phyloP scores from a whole-genome alignment of 2,329 filamentous ascomycete genomes.

The Lachnellula arida region DNA sequence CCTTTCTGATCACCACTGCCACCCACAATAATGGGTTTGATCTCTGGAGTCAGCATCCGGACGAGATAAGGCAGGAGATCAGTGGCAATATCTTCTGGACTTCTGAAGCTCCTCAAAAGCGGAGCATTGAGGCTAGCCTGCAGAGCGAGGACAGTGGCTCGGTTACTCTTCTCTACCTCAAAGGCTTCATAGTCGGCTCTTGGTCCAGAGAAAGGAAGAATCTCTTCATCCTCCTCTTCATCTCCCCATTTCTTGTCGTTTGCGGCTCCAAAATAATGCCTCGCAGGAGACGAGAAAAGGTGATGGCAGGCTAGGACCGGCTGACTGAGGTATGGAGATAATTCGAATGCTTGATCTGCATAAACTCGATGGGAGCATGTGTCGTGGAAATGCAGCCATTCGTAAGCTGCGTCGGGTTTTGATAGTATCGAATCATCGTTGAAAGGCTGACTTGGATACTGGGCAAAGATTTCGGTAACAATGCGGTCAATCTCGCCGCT shows the following conservation, averaged over 20 bases:
- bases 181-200: slow-evolving; percentile 76
- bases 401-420: slow-evolving; percentile 76
- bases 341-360: slow-evolving; percentile 86
- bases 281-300: slow-evolving; percentile 72
- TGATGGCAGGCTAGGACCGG: slow-evolving; percentile 86
- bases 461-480: slow-evolving; percentile 76
- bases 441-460: slow-evolving; percentile 82
- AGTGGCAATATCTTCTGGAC: slow-evolving; percentile 68
- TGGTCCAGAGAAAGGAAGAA: slow-evolving; percentile 74
- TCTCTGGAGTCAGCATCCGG: slow-evolving; percentile 78
- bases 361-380: slow-evolving; percentile 73
- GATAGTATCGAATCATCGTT: slow-evolving; percentile 89
- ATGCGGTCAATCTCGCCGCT: slow-evolving; percentile 76
- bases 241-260: slow-evolving; percentile 44
- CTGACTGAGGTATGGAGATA: slow-evolving; percentile 80
- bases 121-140: slow-evolving; percentile 70
- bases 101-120: slow-evolving; percentile 73
- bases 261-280: slow-evolving; percentile 38
- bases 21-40: slow-evolving; percentile 85
- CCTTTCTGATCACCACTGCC: slow-evolving; percentile 59
- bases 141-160: slow-evolving; percentile 66
- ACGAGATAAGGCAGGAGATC: slow-evolving; percentile 83
- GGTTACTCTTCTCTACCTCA: slow-evolving; percentile 77
- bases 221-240: slow-evolving; percentile 41
- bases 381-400: slow-evolving; percentile 96